Conservation (phyloP, 257 asterid species). For the Solanum pinnatisectum region DNA sequence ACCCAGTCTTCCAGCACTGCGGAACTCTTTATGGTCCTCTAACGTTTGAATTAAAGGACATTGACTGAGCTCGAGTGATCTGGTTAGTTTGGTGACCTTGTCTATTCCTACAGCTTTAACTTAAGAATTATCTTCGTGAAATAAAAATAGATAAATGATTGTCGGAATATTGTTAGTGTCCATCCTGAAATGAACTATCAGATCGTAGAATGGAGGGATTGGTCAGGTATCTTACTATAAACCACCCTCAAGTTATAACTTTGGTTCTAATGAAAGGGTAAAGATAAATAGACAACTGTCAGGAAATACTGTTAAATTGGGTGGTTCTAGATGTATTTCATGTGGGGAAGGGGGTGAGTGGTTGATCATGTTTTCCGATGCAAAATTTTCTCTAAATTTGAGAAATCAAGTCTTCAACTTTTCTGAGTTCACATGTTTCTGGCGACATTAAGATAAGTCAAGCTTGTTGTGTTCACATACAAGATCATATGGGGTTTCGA, state of each 20-base stretch:
- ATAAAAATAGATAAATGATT: neutral
- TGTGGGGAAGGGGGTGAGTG: neutral
- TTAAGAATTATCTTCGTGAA: neutral
- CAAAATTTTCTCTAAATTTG: neutral
- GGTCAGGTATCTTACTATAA: neutral
- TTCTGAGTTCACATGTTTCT: neutral
- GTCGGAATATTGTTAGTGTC: neutral
- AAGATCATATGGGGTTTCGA: neutral
- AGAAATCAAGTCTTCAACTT: neutral
- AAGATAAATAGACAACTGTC: neutral
- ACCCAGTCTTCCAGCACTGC: neutral
- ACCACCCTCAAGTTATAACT: neutral
- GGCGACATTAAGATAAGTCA: neutral
- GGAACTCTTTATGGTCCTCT: neutral
- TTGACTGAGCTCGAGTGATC: neutral
- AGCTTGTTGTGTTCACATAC: neutral
- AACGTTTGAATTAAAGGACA: neutral
- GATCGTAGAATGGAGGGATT: neutral
- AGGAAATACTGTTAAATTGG: neutral
- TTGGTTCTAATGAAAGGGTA: neutral
- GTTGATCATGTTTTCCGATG: neutral
- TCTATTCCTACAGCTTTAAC: neutral
- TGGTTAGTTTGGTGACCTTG: neutral
- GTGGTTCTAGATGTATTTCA: neutral
- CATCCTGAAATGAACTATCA: neutral